These are phyloP conservation scores for Poa pratensis DNA, from an alignment of 176 grass and related monocot species.

Conservation along the genomic window DNA sequence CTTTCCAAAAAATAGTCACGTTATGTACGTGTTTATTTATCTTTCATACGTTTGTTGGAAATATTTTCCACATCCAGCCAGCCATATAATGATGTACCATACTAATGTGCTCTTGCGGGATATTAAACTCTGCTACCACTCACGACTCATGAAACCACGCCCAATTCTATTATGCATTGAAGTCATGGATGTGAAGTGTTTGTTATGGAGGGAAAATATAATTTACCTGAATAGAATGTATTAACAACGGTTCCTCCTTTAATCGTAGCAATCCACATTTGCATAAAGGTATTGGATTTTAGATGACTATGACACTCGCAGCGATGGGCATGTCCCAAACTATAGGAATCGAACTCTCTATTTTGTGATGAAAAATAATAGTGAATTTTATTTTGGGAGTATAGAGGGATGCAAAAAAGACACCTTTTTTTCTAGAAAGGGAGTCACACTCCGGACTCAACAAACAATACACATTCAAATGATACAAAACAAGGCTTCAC, in stretches of 20 bases:
- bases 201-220: background rate
- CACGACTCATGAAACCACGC: background rate
- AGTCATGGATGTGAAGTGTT: background rate
- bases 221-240: background rate
- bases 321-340: background rate
- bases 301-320: background rate
- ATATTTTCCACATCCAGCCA: background rate
- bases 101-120: background rate
- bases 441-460: no score
- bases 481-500: no score
- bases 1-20: background rate
- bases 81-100: slow-evolving; percentile 9
- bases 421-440: no score
- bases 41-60: background rate
- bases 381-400: no score
- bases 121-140: background rate
- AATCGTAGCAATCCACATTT: background rate
- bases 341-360: background rate
- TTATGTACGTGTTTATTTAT: no score
- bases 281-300: background rate
- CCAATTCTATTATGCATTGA: background rate
- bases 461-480: no score
- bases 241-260: background rate
- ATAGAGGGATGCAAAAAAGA: no score
- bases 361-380: background rate